Percentiles rank a stretch among this genome's conserved stretches.
phyloP scores from a whole-genome alignment of 257 asterid genomes.

The Nicotiana obtusifolia region DNA sequence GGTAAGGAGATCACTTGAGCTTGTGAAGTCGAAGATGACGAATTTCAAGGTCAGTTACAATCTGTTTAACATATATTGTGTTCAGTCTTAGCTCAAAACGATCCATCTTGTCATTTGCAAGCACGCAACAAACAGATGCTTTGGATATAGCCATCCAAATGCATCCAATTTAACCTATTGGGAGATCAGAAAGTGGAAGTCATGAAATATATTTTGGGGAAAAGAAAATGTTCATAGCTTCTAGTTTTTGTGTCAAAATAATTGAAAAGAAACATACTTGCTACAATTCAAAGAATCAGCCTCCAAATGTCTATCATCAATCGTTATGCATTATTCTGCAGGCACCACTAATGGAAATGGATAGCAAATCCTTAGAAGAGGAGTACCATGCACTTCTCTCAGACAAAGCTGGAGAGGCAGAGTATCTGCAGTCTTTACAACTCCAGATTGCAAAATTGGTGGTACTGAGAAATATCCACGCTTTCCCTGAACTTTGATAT shows the following conservation, averaged over 20 bases:
- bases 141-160: background rate
- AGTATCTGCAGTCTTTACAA: conserved; percentile 65
- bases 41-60: conserved; percentile 45
- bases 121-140: background rate
- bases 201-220: background rate
- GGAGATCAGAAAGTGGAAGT: conserved; percentile 2
- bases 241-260: background rate
- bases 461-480: conserved; percentile 33
- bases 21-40: conserved; percentile 40
- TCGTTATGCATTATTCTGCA: conserved; percentile 19
- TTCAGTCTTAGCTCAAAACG: background rate
- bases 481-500: background rate
- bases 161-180: background rate
- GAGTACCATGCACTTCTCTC: conserved; percentile 67
- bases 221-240: background rate
- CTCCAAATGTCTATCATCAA: background rate
- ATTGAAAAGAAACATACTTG: background rate
- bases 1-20: conserved; percentile 55
- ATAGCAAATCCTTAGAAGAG: conserved; percentile 45
- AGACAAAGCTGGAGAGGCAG: conserved; percentile 68
- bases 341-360: conserved; percentile 61
- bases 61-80: background rate
- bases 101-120: background rate
- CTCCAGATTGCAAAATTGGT: conserved; percentile 59
- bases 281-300: background rate